A percentile compares a stretch with the other conserved stretches of the same genome.
Evolutionary conservation across 2,329 filamentous ascomycete species (phyloP).

Genomic region (Cadophora gregata): DNA sequence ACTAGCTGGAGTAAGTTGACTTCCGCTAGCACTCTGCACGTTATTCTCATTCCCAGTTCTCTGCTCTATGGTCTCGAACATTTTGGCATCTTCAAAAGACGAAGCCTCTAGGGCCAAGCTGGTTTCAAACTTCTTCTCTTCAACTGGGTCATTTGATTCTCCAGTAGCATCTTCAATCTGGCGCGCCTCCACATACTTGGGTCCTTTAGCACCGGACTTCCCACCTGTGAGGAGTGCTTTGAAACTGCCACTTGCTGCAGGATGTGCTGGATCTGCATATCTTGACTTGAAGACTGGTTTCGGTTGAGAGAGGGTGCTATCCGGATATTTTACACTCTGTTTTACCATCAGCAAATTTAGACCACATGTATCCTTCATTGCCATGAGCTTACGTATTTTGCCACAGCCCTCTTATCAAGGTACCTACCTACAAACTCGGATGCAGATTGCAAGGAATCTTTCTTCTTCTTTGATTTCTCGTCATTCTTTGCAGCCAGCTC

Average conservation of each 20-base stretch:
- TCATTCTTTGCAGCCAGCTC: slow-evolving; percentile 33
- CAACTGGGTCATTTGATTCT: neutral
- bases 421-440: slow-evolving; percentile 29
- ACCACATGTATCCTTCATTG: neutral
- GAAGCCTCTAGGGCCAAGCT: neutral
- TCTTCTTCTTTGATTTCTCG: slow-evolving; percentile 24
- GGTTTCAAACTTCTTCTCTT: neutral
- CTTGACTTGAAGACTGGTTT: slow-evolving; percentile 50
- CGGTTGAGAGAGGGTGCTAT: slow-evolving; percentile 3
- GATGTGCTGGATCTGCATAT: slow-evolving; percentile 57
- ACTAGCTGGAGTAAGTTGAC: neutral
- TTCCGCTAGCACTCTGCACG: neutral
- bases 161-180: neutral
- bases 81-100: neutral
- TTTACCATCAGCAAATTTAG: neutral
- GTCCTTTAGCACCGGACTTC: neutral
- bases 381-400: slow-evolving; percentile 28
- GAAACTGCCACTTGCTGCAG: slow-evolving; percentile 51
- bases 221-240: slow-evolving; percentile 29
- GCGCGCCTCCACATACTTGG: neutral
- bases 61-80: neutral
- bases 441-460: slow-evolving; percentile 20
- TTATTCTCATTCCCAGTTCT: neutral
- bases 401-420: slow-evolving; percentile 30
- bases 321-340: neutral